Percentiles rank a stretch among this genome's conserved stretches.
Conservation (phyloP, 2,329 filamentous ascomycete species). For the Calonectria crousiana region DNA sequence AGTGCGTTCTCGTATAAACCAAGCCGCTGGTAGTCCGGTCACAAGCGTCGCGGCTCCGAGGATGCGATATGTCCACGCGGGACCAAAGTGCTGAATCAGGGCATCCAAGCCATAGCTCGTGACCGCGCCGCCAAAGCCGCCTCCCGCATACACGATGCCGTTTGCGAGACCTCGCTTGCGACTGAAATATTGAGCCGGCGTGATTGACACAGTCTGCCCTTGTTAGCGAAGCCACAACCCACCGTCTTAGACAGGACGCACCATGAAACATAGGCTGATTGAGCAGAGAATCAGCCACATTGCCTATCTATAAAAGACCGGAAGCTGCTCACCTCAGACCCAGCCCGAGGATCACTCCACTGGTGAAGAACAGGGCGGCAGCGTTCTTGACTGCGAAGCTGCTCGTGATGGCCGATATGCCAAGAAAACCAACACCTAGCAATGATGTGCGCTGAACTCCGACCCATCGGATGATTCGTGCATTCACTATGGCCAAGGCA, state of each 20-base stretch:
- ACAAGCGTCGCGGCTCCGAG: slow-evolving; percentile 64
- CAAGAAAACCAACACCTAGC: slow-evolving; percentile 63
- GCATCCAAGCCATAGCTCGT: slow-evolving; percentile 63
- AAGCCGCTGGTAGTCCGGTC: slow-evolving; percentile 68
- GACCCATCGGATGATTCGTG: slow-evolving; percentile 60
- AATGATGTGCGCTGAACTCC: slow-evolving; percentile 61
- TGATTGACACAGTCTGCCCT: slow-evolving; percentile 30
- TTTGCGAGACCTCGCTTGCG: slow-evolving; percentile 67
- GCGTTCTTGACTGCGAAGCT: slow-evolving; percentile 43
- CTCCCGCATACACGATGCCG: slow-evolving; percentile 65
- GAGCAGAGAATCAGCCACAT: background rate
- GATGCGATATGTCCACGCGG: slow-evolving; percentile 65
- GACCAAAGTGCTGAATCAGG: slow-evolving; percentile 59
- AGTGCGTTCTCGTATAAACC: slow-evolving; percentile 61
- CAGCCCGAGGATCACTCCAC: slow-evolving; percentile 37
- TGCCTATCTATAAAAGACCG: background rate
- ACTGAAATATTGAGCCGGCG: slow-evolving; percentile 64
- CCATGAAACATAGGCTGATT: slow-evolving; percentile 24
- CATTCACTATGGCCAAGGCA: slow-evolving; percentile 64
- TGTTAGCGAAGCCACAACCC: background rate
- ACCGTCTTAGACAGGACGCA: slow-evolving; percentile 20
- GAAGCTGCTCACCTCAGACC: slow-evolving; percentile 44
- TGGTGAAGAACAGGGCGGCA: slow-evolving; percentile 43
- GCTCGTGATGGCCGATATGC: slow-evolving; percentile 56
- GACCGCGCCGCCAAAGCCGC: slow-evolving; percentile 67